Conservation (phyloP, 805 yeast genomes). For the Saturnispora saitoi region DNA sequence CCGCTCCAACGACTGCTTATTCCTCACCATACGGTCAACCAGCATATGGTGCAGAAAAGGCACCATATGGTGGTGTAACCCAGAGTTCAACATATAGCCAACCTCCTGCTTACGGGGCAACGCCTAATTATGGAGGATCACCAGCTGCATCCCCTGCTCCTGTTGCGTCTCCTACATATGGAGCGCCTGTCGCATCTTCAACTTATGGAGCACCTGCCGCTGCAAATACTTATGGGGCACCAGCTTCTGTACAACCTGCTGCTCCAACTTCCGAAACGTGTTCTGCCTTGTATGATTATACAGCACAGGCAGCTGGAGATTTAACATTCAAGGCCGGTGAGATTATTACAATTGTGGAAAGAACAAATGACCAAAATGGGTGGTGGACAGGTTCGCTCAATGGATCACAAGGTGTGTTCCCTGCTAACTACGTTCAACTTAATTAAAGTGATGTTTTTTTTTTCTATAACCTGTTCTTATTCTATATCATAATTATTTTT, state of each 20-base stretch:
- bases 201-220: conserved; percentile 1
- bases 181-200: conserved; percentile 17
- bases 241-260: conserved; percentile 29
- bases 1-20: conserved; percentile 1
- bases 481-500: not conserved
- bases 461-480: not conserved
- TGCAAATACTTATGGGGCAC: not conserved
- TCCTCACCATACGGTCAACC: conserved; percentile 24
- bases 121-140: conserved; percentile 1
- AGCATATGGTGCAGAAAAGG: conserved; percentile 16
- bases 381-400: conserved; percentile 96
- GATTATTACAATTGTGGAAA: conserved; percentile 70
- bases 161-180: conserved; percentile 21
- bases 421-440: conserved; percentile 90
- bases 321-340: conserved; percentile 83
- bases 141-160: too few species aligned
- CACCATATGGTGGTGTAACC: conserved; percentile 14
- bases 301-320: conserved; percentile 92
- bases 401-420: conserved; percentile 87
- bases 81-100: conserved; percentile 19
- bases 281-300: conserved; percentile 84
- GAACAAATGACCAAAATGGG: conserved; percentile 78
- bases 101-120: conserved; percentile 12
- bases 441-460: conserved; percentile 25
- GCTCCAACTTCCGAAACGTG: conserved; percentile 48